Conservation (phyloP, 2,329 filamentous ascomycete genomes). For the Tolypocladium pustulatum region DNA sequence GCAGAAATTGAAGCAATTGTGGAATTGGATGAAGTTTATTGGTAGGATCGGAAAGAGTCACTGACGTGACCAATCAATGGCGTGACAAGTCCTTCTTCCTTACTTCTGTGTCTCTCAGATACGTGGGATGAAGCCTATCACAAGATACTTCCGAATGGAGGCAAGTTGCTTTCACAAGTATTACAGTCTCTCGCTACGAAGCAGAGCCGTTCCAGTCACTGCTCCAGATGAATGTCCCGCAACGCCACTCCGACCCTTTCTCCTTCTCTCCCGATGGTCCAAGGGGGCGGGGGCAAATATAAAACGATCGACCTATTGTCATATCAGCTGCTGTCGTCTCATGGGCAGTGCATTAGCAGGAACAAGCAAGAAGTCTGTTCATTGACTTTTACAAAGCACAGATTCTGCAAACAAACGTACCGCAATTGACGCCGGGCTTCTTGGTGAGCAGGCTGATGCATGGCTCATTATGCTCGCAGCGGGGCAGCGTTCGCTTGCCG, state of each 20-base stretch:
- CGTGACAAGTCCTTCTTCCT: not conserved
- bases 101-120: not conserved
- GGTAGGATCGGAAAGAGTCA: not conserved
- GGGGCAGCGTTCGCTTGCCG: slow-evolving; percentile 60
- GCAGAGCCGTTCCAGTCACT: slow-evolving; percentile 40
- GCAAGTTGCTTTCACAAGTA: not conserved
- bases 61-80: not conserved
- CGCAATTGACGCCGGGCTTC: slow-evolving; percentile 78
- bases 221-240: slow-evolving; percentile 70
- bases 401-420: slow-evolving; percentile 24
- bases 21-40: not conserved
- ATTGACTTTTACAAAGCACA: not conserved
- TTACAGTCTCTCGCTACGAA: not conserved
- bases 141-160: not conserved
- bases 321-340: not conserved
- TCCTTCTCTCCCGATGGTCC: slow-evolving; percentile 82
- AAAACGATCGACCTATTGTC: slow-evolving; percentile 47
- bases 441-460: slow-evolving; percentile 79
- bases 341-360: not conserved
- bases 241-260: slow-evolving; percentile 76
- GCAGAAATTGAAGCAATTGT: too few species aligned
- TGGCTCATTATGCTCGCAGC: slow-evolving; percentile 80
- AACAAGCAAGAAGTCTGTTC: not conserved
- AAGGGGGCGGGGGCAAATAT: slow-evolving; percentile 59
- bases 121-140: not conserved